These are phyloP conservation scores for Monosporascus sp. DNA, from an alignment of 2,329 filamentous ascomycete genomes.

Conservation along the genomic window DNA sequence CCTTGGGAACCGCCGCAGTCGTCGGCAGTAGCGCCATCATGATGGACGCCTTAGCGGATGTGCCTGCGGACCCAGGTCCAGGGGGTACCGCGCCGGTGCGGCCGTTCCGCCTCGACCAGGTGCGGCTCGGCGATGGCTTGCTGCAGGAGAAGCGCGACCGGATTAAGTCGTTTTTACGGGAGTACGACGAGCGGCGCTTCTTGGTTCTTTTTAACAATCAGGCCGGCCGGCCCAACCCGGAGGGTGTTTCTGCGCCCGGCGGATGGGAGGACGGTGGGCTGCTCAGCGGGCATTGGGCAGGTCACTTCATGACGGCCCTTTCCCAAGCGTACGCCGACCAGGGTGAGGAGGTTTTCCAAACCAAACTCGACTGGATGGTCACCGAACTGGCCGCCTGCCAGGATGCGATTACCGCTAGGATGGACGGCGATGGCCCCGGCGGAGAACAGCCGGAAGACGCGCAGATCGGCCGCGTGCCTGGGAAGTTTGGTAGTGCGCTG, in stretches of 20 bases:
- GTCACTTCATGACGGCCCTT: slow-evolving; percentile 28
- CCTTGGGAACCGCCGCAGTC: slow-evolving; percentile 7
- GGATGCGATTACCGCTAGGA: slow-evolving; percentile 25
- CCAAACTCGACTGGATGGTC: slow-evolving; percentile 30
- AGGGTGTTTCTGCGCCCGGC: slow-evolving; percentile 19
- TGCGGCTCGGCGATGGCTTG: slow-evolving; percentile 24
- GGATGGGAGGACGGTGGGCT: slow-evolving; percentile 31
- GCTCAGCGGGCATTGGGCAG: slow-evolving; percentile 30
- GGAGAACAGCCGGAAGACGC: background rate
- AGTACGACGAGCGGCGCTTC: slow-evolving; percentile 26
- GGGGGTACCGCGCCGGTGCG: slow-evolving; percentile 27
- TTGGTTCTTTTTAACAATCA: slow-evolving; percentile 29
- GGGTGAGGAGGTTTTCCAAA: slow-evolving; percentile 24
- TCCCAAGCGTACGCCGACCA: slow-evolving; percentile 29
- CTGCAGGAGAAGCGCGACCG: slow-evolving; percentile 29
- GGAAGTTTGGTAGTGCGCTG: slow-evolving; percentile 14
- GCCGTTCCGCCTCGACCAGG: slow-evolving; percentile 28
- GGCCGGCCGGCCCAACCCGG: slow-evolving; percentile 24
- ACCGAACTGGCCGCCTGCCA: slow-evolving; percentile 24
- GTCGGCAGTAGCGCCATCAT: slow-evolving; percentile 3
- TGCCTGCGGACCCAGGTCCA: slow-evolving; percentile 19
- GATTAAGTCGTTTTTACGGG: slow-evolving; percentile 24
- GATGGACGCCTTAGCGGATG: background rate
- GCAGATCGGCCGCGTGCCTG: slow-evolving; percentile 9
- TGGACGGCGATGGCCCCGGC: slow-evolving; percentile 8